phyloP scores from a whole-genome alignment of 140 eudicot genomes.

The Artemisia princeps region DNA sequence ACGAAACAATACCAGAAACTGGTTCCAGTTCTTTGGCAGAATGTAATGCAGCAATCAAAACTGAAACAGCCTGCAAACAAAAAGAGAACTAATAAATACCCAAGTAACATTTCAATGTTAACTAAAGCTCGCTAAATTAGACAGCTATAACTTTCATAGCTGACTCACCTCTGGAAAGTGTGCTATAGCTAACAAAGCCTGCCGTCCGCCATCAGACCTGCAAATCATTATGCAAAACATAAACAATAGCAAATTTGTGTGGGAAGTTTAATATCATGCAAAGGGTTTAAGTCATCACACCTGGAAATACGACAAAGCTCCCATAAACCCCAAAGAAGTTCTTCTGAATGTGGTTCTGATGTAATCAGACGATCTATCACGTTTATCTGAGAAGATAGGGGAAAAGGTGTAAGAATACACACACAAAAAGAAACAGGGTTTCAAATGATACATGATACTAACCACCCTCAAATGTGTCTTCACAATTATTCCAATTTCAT shows the following conservation, averaged over 20 bases:
- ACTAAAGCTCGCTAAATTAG: slow-evolving; percentile 13
- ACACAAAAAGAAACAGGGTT: neutral
- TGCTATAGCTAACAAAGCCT: slow-evolving; percentile 76
- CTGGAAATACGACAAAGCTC: slow-evolving; percentile 86
- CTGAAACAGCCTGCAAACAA: slow-evolving; percentile 59
- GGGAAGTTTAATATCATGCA: slow-evolving; percentile 5
- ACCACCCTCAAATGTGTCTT: slow-evolving; percentile 89
- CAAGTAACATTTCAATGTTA: neutral
- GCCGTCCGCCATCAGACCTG: slow-evolving; percentile 94
- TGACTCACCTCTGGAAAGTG: slow-evolving; percentile 81
- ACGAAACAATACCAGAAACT: slow-evolving; percentile 42
- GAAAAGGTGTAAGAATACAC: slow-evolving; percentile 12
- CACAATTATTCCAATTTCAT: slow-evolving; percentile 56
- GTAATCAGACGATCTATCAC: slow-evolving; percentile 63
- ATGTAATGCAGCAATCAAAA: slow-evolving; percentile 70
- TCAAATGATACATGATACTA: slow-evolving; percentile 28
- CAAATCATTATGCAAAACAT: slow-evolving; percentile 18
- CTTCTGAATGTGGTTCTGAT: slow-evolving; percentile 59
- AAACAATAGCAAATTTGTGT: neutral
- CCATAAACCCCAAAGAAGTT: slow-evolving; percentile 73
- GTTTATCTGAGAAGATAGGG: slow-evolving; percentile 44
- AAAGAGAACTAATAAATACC: slow-evolving; percentile 2
- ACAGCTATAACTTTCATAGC: slow-evolving; percentile 15
- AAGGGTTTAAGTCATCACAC: slow-evolving; percentile 29
- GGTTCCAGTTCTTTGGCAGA: slow-evolving; percentile 78